Conservation (phyloP, 2,329 filamentous ascomycete genomes). For the Lecanicillium sp. region DNA sequence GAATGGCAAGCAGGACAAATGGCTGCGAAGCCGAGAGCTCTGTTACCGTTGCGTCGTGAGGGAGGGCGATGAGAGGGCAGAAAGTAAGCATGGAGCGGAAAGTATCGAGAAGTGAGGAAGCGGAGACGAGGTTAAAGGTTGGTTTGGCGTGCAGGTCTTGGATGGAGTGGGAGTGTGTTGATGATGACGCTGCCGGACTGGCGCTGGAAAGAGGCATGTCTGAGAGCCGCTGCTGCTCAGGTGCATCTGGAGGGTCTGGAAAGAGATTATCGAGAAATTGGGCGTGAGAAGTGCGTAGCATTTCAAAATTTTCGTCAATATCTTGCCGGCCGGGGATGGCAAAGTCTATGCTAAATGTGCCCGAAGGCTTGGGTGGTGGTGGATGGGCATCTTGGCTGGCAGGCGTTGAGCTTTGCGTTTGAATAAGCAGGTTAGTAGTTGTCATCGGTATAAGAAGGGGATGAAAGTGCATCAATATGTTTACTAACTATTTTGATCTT, state of each 20-base stretch:
- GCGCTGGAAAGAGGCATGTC: slow-evolving; percentile 9
- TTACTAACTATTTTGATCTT: slow-evolving; percentile 34
- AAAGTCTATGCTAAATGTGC: slow-evolving; percentile 47
- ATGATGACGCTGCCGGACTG: slow-evolving; percentile 18
- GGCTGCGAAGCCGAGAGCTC: slow-evolving; percentile 37
- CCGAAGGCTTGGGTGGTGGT: slow-evolving; percentile 31
- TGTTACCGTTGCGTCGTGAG: slow-evolving; percentile 31
- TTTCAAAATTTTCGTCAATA: slow-evolving; percentile 29
- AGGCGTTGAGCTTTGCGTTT: background rate
- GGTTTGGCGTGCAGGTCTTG: slow-evolving; percentile 37
- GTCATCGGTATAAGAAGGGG: too few relatives aligned
- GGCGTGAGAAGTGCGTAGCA: slow-evolving; percentile 34
- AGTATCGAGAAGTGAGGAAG: slow-evolving; percentile 31
- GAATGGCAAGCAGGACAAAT: slow-evolving; percentile 45
- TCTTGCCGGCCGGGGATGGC: slow-evolving; percentile 32
- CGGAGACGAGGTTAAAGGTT: slow-evolving; percentile 47
- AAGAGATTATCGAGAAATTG: slow-evolving; percentile 32
- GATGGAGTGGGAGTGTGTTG: slow-evolving; percentile 22
- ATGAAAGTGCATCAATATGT: too few relatives aligned
- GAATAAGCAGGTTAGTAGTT: background rate
- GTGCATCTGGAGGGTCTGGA: slow-evolving; percentile 19
- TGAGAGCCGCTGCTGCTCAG: slow-evolving; percentile 12
- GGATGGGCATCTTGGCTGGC: slow-evolving; percentile 11
- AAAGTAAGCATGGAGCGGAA: slow-evolving; percentile 35
- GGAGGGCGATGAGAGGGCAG: slow-evolving; percentile 36